A percentile compares a stretch with the other conserved stretches of the same genome.
Conservation (phyloP, 257 asterid species). For the Anisodus tanguticus region DNA sequence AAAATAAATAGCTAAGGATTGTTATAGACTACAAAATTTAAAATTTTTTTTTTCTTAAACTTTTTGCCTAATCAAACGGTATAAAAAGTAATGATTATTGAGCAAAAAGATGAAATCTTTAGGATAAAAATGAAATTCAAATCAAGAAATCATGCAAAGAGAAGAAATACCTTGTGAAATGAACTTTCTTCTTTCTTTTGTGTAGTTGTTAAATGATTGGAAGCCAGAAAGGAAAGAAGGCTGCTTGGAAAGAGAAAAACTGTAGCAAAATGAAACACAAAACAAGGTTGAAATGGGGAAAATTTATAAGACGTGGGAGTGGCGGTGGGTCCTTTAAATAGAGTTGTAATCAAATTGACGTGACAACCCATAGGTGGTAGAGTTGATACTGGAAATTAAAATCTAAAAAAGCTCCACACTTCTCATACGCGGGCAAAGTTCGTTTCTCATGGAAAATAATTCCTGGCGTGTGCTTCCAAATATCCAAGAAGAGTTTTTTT, state of each 20-base stretch:
- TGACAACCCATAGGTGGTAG: background rate
- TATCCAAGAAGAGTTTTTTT: background rate
- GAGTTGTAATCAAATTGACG: background rate
- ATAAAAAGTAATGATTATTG: no score
- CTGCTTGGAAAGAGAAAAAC: background rate
- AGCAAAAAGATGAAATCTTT: background rate
- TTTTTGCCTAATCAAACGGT: no score
- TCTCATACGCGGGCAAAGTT: slow-evolving; percentile 14
- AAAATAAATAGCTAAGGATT: no score
- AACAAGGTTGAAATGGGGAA: background rate
- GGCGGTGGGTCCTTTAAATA: background rate
- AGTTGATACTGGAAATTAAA: slow-evolving; percentile 1
- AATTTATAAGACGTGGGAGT: background rate
- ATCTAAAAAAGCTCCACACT: background rate
- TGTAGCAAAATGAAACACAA: background rate
- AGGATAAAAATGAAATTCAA: background rate
- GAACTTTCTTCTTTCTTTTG: background rate
- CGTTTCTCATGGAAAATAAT: slow-evolving; percentile 1
- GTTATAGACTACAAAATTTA: no score
- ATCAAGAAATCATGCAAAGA: background rate
- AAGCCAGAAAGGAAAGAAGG: background rate
- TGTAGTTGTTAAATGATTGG: background rate
- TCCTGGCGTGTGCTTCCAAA: background rate
- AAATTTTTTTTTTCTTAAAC: no score
- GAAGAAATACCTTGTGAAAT: slow-evolving; percentile 1